These are phyloP conservation scores for Saccharomyces paradoxus DNA, from an alignment of 805 yeast species.

Conservation along the genomic window DNA sequence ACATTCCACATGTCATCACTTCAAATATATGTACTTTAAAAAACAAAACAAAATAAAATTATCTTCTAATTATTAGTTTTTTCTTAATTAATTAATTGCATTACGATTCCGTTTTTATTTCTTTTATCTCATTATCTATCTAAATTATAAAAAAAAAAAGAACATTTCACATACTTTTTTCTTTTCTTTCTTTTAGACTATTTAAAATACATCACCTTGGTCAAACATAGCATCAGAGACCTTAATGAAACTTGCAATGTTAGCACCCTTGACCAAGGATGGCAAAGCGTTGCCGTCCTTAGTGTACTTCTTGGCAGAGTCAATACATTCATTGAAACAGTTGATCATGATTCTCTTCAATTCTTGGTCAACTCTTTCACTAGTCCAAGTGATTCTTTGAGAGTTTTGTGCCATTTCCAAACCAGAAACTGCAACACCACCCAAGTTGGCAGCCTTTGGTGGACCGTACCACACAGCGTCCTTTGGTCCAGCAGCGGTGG, in stretches of 20 bases:
- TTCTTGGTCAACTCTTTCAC: conserved; percentile 83
- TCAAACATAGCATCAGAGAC: conserved; percentile 95
- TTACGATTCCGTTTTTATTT: background rate
- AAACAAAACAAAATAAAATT: background rate
- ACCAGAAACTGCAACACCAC: conserved; percentile 97
- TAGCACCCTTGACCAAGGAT: conserved; percentile 93
- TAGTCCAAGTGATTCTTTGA: conserved; percentile 77
- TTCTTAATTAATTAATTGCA: background rate
- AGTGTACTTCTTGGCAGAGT: conserved; percentile 71
- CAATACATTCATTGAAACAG: conserved; percentile 84
- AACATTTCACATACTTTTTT: background rate
- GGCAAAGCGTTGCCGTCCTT: conserved; percentile 67
- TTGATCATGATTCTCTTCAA: conserved; percentile 83
- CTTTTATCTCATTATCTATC: background rate
- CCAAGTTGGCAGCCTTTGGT: conserved; percentile 97
- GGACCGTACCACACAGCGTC: conserved; percentile 89
- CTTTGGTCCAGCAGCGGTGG: conserved; percentile 32
- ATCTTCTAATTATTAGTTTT: background rate
- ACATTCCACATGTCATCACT: background rate
- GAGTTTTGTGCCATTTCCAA: conserved; percentile 99
- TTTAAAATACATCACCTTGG: conserved; percentile 64
- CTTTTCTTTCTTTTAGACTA: background rate
- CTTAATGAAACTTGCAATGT: conserved; percentile 95
- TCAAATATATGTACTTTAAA: background rate
- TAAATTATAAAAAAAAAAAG: background rate